Conservation (phyloP, 176 grass and related monocot species). For the Avena insularis region DNA sequence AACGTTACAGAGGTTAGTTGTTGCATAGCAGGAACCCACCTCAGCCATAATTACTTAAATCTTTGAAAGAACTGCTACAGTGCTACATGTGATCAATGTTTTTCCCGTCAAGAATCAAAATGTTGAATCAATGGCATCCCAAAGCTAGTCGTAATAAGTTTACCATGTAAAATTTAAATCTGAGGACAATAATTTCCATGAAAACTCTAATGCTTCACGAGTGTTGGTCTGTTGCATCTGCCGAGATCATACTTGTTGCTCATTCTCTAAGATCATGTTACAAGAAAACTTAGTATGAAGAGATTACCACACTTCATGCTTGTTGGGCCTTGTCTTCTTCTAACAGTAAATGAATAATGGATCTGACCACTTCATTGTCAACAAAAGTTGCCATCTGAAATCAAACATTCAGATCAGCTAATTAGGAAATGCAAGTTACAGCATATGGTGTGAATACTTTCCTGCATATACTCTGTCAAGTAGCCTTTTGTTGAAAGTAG, state of each 20-base stretch:
- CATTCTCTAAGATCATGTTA: slow-evolving; percentile 28
- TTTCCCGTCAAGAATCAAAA: not conserved
- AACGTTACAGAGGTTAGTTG: slow-evolving; percentile 33
- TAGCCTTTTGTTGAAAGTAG: slow-evolving; percentile 18
- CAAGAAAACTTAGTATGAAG: slow-evolving; percentile 27
- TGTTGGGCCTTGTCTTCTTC: slow-evolving; percentile 86
- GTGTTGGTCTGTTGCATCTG: slow-evolving; percentile 15
- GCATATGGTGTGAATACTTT: slow-evolving; percentile 24
- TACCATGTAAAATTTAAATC: slow-evolving; percentile 13
- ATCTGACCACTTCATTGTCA: slow-evolving; percentile 90
- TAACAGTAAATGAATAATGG: slow-evolving; percentile 88
- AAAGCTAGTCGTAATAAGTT: not conserved
- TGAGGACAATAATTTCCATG: slow-evolving; percentile 22
- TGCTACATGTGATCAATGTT: not conserved
- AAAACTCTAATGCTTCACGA: slow-evolving; percentile 17
- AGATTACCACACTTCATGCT: slow-evolving; percentile 55
- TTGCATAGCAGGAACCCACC: slow-evolving; percentile 2
- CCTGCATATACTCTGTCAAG: slow-evolving; percentile 4
- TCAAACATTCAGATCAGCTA: slow-evolving; percentile 32
- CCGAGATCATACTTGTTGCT: slow-evolving; percentile 19
- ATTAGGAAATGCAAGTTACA: slow-evolving; percentile 39
- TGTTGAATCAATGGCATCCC: not conserved
- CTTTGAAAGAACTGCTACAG: not conserved
- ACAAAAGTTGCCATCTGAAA: slow-evolving; percentile 79
- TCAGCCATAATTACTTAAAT: slow-evolving; percentile 24